Base-by-base conservation (phyloP, 2,329 filamentous ascomycete genomes). In the Fusarium sublunatum region DNA sequence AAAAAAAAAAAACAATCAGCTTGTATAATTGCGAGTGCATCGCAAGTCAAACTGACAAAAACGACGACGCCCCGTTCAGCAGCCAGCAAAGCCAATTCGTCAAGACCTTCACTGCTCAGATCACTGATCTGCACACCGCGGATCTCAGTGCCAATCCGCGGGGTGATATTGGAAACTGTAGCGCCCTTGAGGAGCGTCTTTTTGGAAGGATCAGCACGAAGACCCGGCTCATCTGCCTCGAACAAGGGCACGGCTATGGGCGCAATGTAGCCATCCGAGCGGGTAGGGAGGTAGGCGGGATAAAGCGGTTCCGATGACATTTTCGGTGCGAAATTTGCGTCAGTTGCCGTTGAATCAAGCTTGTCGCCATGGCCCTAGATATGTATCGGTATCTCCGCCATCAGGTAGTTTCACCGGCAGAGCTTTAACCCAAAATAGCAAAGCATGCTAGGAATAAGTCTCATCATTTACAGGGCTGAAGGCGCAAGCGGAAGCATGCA, bases 241-340 rank as follows among this genome's bases (percentile, higher is more conserved):
- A 75, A 75, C 43, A 56, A 53, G 39, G 73, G 68, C 1, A 75
- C 50, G 6, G 53, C 51, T 7, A 68, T 46, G 3, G 71, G 70
- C 0, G 66, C 59, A 7, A 43, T 52, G 31, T 67, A 75, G 3
- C 74, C 74, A n/a, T 75, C 72, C 0, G 71, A 68, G 43, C 74
- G 66, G 26, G 71, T 75, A 25, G 74, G 74, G 8, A 75, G 62
- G 39, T 75, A 75, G 7, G 68, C 66, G 35, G 74, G 72, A 53
- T 75, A 75, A 7, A 75, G 40, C 6, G 74, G 74, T 10, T 64
- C 58, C 7, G 44, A 35, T 2, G 73, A 65, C 53, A 53, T 61
- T n/a, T 34, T 34, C 15, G 15, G 29, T 10, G 11, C 10, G 1
- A 0, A 15, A 40, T 25, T 13, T n/a, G 12, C 28, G 39, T 36